Conservation (phyloP, 2,329 filamentous ascomycete species). For the Colletotrichum sp. region DNA sequence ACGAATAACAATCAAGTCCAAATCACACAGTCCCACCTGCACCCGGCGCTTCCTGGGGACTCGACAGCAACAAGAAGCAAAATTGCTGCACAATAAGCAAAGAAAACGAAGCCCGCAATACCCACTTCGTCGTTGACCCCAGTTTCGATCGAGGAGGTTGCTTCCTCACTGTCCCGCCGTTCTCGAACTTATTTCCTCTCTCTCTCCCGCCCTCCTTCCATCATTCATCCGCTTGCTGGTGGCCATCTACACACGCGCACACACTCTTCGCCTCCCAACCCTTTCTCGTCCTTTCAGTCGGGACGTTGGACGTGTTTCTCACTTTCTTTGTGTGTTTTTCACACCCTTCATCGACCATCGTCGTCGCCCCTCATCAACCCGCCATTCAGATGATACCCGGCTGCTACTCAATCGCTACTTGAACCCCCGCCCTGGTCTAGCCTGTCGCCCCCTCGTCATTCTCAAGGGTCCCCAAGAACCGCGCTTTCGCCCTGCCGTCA, state of each 20-base stretch:
- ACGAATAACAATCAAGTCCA: neutral
- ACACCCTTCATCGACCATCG: neutral
- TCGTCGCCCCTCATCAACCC: neutral
- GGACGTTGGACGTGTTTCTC: neutral
- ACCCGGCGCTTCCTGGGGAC: slow-evolving; percentile 3
- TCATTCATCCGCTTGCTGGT: neutral
- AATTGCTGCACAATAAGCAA: neutral
- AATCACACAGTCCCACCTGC: slow-evolving; percentile 1
- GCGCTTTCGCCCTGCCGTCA: slow-evolving; percentile 12
- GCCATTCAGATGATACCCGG: neutral
- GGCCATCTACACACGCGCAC: neutral
- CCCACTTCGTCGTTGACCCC: neutral
- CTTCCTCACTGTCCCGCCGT: neutral
- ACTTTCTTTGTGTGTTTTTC: neutral
- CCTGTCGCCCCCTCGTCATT: slow-evolving; percentile 17
- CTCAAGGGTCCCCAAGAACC: slow-evolving; percentile 10
- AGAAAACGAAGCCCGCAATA: neutral
- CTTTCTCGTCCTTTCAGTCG: neutral
- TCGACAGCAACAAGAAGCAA: neutral
- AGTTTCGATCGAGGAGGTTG: neutral
- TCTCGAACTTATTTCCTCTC: neutral
- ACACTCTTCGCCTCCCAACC: neutral
- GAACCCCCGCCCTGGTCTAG: neutral
- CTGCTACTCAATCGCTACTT: neutral
- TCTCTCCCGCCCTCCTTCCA: neutral